phyloP scores from a whole-genome alignment of 2,329 filamentous ascomycete species.

The Penicillium vulpinum region DNA sequence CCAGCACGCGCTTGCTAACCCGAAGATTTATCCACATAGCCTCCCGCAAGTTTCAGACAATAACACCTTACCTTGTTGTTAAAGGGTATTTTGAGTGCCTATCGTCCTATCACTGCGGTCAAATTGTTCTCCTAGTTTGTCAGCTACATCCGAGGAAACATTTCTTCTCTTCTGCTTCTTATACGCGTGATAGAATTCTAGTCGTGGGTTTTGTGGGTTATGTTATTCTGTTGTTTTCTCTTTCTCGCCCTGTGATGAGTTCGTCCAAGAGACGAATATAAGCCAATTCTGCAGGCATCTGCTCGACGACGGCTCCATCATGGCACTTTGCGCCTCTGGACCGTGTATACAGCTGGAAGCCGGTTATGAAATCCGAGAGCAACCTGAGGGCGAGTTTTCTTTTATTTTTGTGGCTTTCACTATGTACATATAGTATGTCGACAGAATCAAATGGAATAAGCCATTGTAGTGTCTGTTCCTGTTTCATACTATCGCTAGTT shows the following conservation, averaged over 20 bases:
- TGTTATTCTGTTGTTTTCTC: neutral
- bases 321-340: neutral
- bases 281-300: constrained; percentile 13
- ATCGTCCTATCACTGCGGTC: neutral
- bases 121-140: neutral
- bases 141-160: too few relatives aligned
- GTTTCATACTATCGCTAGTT: neutral
- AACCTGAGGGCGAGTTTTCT: constrained; percentile 10
- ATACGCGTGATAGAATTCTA: neutral
- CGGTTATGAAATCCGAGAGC: constrained; percentile 9
- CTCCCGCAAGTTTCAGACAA: neutral
- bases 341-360: constrained; percentile 1
- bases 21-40: neutral
- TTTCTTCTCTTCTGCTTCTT: neutral
- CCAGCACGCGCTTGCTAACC: neutral
- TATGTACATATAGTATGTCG: neutral
- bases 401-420: neutral
- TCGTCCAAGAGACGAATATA: constrained; percentile 5
- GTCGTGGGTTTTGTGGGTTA: neutral
- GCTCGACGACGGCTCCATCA: constrained; percentile 1
- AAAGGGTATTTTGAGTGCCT: neutral
- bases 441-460: neutral
- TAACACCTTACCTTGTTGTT: neutral
- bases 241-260: constrained; percentile 9
- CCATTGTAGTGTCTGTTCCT: neutral